Base-by-base conservation (phyloP, 495 filamentous ascomycete genomes). In the Massariosphaeria phaeospora region DNA sequence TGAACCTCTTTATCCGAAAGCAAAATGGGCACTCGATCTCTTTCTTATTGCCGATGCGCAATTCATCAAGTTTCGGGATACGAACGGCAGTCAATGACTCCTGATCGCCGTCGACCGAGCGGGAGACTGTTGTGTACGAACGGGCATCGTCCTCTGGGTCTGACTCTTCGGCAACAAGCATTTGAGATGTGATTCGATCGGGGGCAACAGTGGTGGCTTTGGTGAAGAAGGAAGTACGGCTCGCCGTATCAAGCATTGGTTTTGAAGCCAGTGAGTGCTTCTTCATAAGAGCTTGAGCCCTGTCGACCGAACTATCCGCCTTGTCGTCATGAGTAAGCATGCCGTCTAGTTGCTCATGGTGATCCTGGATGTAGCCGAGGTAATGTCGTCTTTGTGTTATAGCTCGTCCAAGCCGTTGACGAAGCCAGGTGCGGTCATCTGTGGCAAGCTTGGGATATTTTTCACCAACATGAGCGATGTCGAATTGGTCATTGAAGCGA, bases 21-120 rank as follows among this genome's bases (percentile, higher is more conserved):
- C 69, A 71, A 24, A 69, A 65, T 1, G 69, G 69, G 42, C 69
- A 71, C 48, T 69, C 64, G n/a, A 59, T 23, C 15, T 52, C 53
- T 40, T 48, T 55, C 13, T 31, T 39, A 17, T 1, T 1, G 20
- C 8, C 26, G 24, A n/a, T 48, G 31, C 12, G 13, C 25, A 57
- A 35, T 24, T 33, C 45, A 3, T 31, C 25, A 15, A 59, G 48
- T 24, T 59, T 52, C 36, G 55, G 55, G 25, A 52, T 47, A 15
- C 26, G 45, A 1, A 25, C 17, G 29, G 31, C 47, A 8, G 25
- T 21, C 10, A 41, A 27, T 2, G 55, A 17, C 2, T 49, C 47
- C 15, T 12, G 29, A 41, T 34, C 45, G 18, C 45, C 53, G 25
- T 57, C 43, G 20, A 57, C 29, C 23, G 53, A 42, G 7, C 34